phyloP scores from a whole-genome alignment of 2,329 filamentous ascomycete species.

The Apiospora kogelbergensis region DNA sequence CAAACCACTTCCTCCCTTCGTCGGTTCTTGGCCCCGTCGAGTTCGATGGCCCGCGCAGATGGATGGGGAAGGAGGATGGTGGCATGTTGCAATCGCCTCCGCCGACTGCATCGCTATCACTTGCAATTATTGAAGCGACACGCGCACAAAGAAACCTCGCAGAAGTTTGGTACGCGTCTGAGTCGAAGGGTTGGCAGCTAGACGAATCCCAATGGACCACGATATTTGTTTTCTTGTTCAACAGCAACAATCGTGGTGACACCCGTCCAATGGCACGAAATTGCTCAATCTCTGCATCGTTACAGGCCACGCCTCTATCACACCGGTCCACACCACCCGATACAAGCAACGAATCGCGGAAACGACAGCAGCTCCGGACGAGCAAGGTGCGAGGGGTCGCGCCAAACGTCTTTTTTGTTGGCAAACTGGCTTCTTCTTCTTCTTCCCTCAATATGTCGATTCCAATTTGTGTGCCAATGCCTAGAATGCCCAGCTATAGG shows the following conservation, averaged over 20 bases:
- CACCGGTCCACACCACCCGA: not conserved
- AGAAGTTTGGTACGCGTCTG: not conserved
- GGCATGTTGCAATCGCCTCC: not conserved
- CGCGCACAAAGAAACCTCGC: not conserved
- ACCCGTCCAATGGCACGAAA: constrained; percentile 6
- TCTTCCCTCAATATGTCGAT: not conserved
- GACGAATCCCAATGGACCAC: not conserved
- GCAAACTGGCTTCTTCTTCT: not conserved
- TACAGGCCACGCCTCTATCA: constrained; percentile 7
- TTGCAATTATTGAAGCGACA: not conserved
- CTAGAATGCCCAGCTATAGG: not conserved
- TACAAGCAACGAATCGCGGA: not conserved
- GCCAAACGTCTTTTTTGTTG: not conserved
- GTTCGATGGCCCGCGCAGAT: not conserved
- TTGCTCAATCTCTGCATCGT: constrained; percentile 5
- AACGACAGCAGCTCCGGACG: not conserved
- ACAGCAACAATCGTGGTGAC: not conserved
- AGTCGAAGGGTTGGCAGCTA: not conserved
- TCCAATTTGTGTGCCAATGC: not conserved
- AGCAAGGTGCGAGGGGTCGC: not conserved
- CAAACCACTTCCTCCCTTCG: not conserved
- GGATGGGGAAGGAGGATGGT: not conserved
- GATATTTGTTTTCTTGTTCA: not conserved
- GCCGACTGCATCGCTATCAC: not conserved
- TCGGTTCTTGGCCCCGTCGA: not conserved